A percentile compares a stretch with the other conserved stretches of the same genome.
Conservation (phyloP, 768 basidiomycete genomes). For the Psilocybe cubensis region DNA sequence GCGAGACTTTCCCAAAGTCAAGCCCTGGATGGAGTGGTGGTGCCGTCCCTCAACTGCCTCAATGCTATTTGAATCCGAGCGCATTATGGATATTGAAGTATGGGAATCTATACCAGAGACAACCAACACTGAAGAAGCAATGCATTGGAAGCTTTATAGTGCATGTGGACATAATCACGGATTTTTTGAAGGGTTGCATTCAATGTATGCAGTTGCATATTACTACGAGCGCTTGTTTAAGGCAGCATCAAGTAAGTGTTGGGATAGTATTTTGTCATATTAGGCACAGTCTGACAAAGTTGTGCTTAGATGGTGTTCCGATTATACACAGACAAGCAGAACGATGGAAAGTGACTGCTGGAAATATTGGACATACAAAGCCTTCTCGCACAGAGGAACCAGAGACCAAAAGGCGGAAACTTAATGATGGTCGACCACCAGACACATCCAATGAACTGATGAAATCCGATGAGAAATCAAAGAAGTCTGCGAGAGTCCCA, state of each 20-base stretch:
- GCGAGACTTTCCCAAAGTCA: slow-evolving; percentile 22
- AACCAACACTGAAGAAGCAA: slow-evolving; percentile 39
- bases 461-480: slow-evolving; percentile 12
- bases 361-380: slow-evolving; percentile 17
- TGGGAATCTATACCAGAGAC: slow-evolving; percentile 36
- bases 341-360: slow-evolving; percentile 8
- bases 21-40: slow-evolving; percentile 39
- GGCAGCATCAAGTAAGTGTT: slow-evolving; percentile 12
- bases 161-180: slow-evolving; percentile 24
- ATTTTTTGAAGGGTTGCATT: slow-evolving; percentile 26
- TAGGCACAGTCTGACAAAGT: neutral
- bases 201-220: slow-evolving; percentile 16
- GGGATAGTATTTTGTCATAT: neutral
- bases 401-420: slow-evolving; percentile 9
- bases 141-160: slow-evolving; percentile 36
- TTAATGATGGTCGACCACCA: slow-evolving; percentile 27
- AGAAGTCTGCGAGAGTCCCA: neutral
- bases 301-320: neutral
- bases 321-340: slow-evolving; percentile 17
- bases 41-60: slow-evolving; percentile 24
- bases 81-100: slow-evolving; percentile 27
- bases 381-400: slow-evolving; percentile 1
- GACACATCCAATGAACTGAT: slow-evolving; percentile 14
- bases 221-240: slow-evolving; percentile 22
- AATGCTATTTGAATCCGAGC: slow-evolving; percentile 32